Base-by-base conservation (phyloP, 1,284 basidiomycete genomes). In the Ceratobasidium papillatum region DNA sequence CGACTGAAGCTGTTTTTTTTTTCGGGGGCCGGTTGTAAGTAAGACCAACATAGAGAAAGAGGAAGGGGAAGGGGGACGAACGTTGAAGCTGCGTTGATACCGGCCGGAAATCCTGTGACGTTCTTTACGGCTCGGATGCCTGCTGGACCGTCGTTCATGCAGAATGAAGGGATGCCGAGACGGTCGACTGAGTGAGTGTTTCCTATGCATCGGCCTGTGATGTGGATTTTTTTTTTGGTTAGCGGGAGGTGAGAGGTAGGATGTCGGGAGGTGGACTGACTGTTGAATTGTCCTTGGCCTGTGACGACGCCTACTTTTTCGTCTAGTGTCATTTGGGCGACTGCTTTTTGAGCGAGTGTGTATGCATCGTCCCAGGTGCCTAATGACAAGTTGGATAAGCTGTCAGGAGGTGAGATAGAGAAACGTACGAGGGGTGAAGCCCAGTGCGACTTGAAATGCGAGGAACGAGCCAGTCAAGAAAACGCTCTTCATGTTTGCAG, bases 221-320 rank as follows among this genome's bases (percentile, higher is more conserved):
- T n/a, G n/a, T n/a, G n/a, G n/a, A n/a, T n/a, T n/a, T n/a, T n/a
- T n/a, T n/a, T n/a, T n/a, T n/a, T n/a, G 8, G 32, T 52, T 52
- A 58, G 27, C n/a, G 51, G 7, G 51, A 32, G n/a, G 3, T 32
- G 47, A 12, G 27, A 22, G 25, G 36, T 17, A 5, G 3, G 17
- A 51, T 27, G n/a, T n/a, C n/a, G n/a, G 9, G 11, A 19, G 11
- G 38, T 7, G 0, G 4, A 49, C 72, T 52, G 19, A 75, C 74
- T 71, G 17, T 34, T 61, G 32, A 75, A 75, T 58, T 75, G 74
- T 12, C 74, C 74, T 71, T 71, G 65, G 30, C 74, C 74, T 14
- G 74, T 71, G 74, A 75, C 74, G 14, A 75, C 51, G 27, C 71
- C 75, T 2, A 68, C 68, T 59, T 69, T 76, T 38, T 76, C 73